Conservation (phyloP, 495 filamentous ascomycete species). For the Aspergillus biplanus region DNA sequence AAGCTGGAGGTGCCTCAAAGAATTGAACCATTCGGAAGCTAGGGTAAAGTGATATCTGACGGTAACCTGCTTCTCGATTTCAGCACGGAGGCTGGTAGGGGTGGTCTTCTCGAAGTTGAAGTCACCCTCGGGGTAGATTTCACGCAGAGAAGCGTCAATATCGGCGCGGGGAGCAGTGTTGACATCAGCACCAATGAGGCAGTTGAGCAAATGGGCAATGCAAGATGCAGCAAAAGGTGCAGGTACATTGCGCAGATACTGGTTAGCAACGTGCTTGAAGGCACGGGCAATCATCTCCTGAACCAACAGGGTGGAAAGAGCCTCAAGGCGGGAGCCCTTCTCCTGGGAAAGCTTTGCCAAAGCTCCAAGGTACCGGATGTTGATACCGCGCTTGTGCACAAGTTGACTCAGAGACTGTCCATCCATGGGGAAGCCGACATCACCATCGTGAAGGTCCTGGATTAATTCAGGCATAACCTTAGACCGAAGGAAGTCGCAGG, state of each 20-base stretch:
- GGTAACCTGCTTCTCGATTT: conserved; percentile 71
- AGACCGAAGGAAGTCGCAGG: conserved; percentile 75
- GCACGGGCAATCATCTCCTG: conserved; percentile 93
- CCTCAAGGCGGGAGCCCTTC: conserved; percentile 70
- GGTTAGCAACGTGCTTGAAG: conserved; percentile 89
- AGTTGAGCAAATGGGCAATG: conserved; percentile 90
- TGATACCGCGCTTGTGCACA: conserved; percentile 97
- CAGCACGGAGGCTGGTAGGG: conserved; percentile 67
- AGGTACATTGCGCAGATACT: conserved; percentile 80
- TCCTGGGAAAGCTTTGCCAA: conserved; percentile 69
- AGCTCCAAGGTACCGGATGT: conserved; percentile 91
- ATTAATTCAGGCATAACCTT: conserved; percentile 76
- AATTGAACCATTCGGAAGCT: conserved; percentile 63
- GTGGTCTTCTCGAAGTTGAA: conserved; percentile 78
- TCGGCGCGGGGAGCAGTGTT: conserved; percentile 77
- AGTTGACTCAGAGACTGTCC: conserved; percentile 85
- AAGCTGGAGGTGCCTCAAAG: conserved; percentile 76
- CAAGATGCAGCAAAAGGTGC: conserved; percentile 74
- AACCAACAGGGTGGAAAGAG: conserved; percentile 72
- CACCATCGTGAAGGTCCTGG: conserved; percentile 84
- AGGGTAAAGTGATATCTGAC: conserved; percentile 79
- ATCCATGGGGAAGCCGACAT: conserved; percentile 98
- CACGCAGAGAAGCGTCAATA: conserved; percentile 71
- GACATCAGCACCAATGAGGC: conserved; percentile 77
- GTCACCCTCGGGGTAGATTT: conserved; percentile 81